Evolutionary conservation across 768 basidiomycete species (phyloP).

Genomic region (Pilatotrama ljubarskyi): DNA sequence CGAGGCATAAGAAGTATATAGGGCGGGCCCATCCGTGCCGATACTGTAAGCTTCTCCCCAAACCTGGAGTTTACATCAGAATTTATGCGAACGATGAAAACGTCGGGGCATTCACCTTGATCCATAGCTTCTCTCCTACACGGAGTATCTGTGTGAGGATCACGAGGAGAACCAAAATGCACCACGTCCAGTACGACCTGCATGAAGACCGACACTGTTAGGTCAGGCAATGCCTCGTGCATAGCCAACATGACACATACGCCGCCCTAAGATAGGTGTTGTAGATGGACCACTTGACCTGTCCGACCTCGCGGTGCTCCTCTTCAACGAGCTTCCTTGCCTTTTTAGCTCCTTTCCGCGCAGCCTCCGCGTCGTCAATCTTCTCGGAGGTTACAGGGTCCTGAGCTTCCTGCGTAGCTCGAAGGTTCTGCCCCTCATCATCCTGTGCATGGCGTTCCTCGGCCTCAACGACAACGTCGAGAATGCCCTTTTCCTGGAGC

Average conservation of each 20-base stretch:
- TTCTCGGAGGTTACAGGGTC: slow-evolving; percentile 28
- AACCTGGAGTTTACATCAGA: slow-evolving; percentile 35
- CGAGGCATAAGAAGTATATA: not conserved
- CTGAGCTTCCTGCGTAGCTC: slow-evolving; percentile 17
- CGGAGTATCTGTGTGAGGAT: slow-evolving; percentile 48
- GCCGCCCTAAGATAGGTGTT: slow-evolving; percentile 69
- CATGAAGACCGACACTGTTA: not conserved
- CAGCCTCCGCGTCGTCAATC: slow-evolving; percentile 26
- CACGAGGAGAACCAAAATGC: slow-evolving; percentile 49
- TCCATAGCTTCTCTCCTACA: slow-evolving; percentile 70
- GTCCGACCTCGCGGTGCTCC: slow-evolving; percentile 77
- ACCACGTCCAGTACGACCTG: slow-evolving; percentile 72
- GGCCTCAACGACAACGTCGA: slow-evolving; percentile 61
- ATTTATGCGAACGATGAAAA: not conserved
- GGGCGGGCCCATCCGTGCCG: not conserved
- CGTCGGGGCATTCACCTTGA: slow-evolving; percentile 48
- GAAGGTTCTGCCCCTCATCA: slow-evolving; percentile 35
- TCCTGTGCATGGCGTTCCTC: slow-evolving; percentile 50
- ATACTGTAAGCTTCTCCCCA: slow-evolving; percentile 68
- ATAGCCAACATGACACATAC: slow-evolving; percentile 41
- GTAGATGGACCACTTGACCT: slow-evolving; percentile 75
- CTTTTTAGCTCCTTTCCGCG: slow-evolving; percentile 48
- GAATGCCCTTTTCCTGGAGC: slow-evolving; percentile 56
- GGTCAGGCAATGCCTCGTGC: not conserved
- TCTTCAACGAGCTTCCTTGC: slow-evolving; percentile 77